Evolutionary conservation across 1,139 yeast species (phyloP).

Genomic region (Lodderomyces oxycetoniae): DNA sequence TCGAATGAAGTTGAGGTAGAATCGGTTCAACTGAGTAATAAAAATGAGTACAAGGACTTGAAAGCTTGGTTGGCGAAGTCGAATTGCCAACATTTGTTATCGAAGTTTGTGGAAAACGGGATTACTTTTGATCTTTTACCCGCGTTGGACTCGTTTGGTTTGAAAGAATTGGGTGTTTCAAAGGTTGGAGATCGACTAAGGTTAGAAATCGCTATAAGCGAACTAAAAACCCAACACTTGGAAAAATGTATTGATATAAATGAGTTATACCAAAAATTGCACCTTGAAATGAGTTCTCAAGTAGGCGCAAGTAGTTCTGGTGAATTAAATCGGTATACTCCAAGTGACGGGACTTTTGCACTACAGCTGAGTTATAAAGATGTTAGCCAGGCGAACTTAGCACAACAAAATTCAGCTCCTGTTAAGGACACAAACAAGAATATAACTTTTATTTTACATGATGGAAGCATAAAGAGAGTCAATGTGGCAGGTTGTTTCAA

Average conservation of each 20-base stretch:
- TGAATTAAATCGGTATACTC: neutral
- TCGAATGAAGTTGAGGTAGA: no score
- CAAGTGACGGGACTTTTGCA: conserved; percentile 15
- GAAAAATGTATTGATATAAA: conserved; percentile 28
- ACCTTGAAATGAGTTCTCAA: conserved; percentile 8
- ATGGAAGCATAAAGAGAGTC: conserved; percentile 70
- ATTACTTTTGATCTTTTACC: conserved; percentile 57
- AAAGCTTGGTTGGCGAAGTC: conserved; percentile 35
- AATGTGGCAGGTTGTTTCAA: conserved; percentile 77
- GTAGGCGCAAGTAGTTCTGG: no score
- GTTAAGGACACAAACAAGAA: conserved; percentile 35
- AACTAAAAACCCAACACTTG: conserved; percentile 36
- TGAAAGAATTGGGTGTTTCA: conserved; percentile 69
- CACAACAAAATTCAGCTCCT: conserved; percentile 1
- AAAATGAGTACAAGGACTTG: conserved; percentile 19
- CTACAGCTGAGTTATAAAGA: no score
- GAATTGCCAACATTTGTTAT: conserved; percentile 35
- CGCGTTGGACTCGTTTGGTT: conserved; percentile 62
- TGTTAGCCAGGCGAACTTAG: neutral
- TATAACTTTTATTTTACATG: conserved; percentile 66
- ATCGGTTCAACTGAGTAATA: neutral
- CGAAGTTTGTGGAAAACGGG: conserved; percentile 42
- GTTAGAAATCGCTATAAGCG: conserved; percentile 50
- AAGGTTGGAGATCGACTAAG: conserved; percentile 81
- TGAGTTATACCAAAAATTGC: conserved; percentile 18